A percentile compares a stretch with the other conserved stretches of the same genome.
Evolutionary conservation across 2,329 filamentous ascomycete genomes (phyloP).

Genomic region (Rosellinia necatrix): DNA sequence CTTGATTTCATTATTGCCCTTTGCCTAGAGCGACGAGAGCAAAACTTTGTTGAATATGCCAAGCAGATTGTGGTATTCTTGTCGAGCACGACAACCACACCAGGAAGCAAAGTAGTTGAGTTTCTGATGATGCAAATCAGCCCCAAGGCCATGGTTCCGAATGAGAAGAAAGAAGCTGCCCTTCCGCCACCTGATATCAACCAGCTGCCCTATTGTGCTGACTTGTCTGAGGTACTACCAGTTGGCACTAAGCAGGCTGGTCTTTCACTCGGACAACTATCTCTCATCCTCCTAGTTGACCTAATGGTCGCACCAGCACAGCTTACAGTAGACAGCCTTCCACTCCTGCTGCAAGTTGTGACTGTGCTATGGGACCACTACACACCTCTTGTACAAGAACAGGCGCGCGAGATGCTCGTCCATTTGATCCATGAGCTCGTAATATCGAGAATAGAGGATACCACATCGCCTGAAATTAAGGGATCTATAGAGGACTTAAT

Average conservation of each 20-base stretch:
- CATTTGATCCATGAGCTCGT: slow-evolving; percentile 96
- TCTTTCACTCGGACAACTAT: slow-evolving; percentile 90
- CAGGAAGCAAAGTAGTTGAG: slow-evolving; percentile 90
- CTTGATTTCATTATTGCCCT: slow-evolving; percentile 95
- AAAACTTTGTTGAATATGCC: slow-evolving; percentile 97
- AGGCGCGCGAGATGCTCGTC: slow-evolving; percentile 96
- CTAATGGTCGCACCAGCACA: slow-evolving; percentile 92
- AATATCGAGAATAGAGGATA: slow-evolving; percentile 75
- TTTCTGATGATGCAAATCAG: slow-evolving; percentile 90
- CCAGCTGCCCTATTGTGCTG: slow-evolving; percentile 85
- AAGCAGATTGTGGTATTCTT: slow-evolving; percentile 98
- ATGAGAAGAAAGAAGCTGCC: slow-evolving; percentile 74
- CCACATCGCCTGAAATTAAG: slow-evolving; percentile 64
- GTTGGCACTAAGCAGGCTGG: slow-evolving; percentile 90
- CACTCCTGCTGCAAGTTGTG: slow-evolving; percentile 86
- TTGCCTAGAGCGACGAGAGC: slow-evolving; percentile 90
- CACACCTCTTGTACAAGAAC: slow-evolving; percentile 90
- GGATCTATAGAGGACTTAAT: slow-evolving; percentile 84
- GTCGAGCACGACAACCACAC: slow-evolving; percentile 73
- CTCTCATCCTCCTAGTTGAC: slow-evolving; percentile 91
- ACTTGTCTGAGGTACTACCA: slow-evolving; percentile 77
- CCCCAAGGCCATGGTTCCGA: slow-evolving; percentile 95
- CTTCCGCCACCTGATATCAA: slow-evolving; percentile 74
- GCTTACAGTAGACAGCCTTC: slow-evolving; percentile 77
- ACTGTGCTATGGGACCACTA: slow-evolving; percentile 98